Evolutionary conservation across 495 filamentous ascomycete species (phyloP), one percentile per base, ranked within the genome.

Genomic region (Penicillium silybi): DNA sequence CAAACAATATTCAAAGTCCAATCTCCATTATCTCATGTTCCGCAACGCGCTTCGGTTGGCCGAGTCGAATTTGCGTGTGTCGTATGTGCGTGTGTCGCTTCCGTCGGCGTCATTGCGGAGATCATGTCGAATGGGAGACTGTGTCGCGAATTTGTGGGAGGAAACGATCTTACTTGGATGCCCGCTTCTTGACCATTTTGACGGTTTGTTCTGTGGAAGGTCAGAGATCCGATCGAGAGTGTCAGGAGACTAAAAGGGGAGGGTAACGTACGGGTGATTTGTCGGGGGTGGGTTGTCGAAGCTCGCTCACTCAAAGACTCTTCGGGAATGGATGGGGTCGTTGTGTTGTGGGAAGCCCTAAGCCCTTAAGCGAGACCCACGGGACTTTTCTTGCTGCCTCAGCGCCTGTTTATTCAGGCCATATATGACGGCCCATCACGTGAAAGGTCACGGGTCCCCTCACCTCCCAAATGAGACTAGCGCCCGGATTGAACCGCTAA

Each of bases 121-220:
- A 47, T 58, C 46, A 53, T 54, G 39, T 62, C 53, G 57, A 54
- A 64, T 62, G 58, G 64, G 61, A 57, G 52, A 58, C 57, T 58
- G 55, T 41, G 48, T 61, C 57, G 50, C 55, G 59, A 53, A 57
- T 51, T 48, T 44, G 44, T 35, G 40, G 48, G 41, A 55, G 54
- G 54, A 52, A 52, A 57, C 44, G 65, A 57, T 58, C 82, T 76
- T 87, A 90, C 86, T 97, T 97, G 81, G 88, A 91, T 76, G 93
- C 90, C 83, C 92, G 88, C 86, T 98, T 98, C 85, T 98, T 98
- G 79, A 98, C 93, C 93, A 98, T 98, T 75, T 77, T 97, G 81
- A 80, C 85, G 80, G 78, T 80, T 80, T 81, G 68, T 57, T 73
- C 72, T 75, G 63, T 51, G 50, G 50, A 50, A 22, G 40, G 64